phyloP scores from a whole-genome alignment of 1,284 basidiomycete genomes.

The Ustilago cynodontis region DNA sequence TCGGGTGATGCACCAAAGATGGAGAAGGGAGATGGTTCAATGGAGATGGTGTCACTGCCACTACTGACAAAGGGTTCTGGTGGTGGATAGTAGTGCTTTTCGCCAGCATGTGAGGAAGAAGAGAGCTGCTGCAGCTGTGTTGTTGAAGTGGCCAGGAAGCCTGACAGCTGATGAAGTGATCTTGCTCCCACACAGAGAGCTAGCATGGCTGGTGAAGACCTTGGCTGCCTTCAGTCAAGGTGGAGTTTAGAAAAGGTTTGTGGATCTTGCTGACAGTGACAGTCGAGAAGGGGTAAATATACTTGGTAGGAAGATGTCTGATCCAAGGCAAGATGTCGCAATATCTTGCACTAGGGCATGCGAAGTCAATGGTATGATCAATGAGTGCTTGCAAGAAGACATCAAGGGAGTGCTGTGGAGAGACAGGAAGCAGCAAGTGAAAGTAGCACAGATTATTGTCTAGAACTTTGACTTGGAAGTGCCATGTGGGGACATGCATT shows the following conservation, averaged over 20 bases:
- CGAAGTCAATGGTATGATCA: too few species aligned
- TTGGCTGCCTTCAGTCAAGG: background rate
- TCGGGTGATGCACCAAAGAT: constrained; percentile 65
- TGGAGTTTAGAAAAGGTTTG: background rate
- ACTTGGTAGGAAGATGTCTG: too few species aligned
- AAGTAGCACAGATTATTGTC: too few species aligned
- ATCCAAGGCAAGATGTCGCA: too few species aligned
- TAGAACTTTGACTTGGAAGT: constrained; percentile 5
- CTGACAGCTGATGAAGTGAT: constrained; percentile 1
- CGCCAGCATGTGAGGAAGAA: constrained; percentile 19
- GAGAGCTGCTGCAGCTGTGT: constrained; percentile 14
- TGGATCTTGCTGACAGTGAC: background rate
- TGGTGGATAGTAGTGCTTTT: constrained; percentile 49
- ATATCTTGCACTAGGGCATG: too few species aligned
- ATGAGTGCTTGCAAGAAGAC: too few species aligned
- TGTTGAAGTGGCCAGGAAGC: background rate
- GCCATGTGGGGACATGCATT: constrained; percentile 23
- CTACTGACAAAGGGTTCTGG: constrained; percentile 43
- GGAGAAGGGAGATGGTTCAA: constrained; percentile 44
- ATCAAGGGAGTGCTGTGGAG: too few species aligned
- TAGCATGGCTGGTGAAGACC: constrained; percentile 10
- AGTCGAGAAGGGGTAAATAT: too few species aligned
- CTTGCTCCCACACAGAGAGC: constrained; percentile 12
- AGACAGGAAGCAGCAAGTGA: too few species aligned
- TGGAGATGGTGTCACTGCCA: constrained; percentile 21